Conservation (phyloP, 352 stramenopile species). For the Pythium vanterpoolii region DNA sequence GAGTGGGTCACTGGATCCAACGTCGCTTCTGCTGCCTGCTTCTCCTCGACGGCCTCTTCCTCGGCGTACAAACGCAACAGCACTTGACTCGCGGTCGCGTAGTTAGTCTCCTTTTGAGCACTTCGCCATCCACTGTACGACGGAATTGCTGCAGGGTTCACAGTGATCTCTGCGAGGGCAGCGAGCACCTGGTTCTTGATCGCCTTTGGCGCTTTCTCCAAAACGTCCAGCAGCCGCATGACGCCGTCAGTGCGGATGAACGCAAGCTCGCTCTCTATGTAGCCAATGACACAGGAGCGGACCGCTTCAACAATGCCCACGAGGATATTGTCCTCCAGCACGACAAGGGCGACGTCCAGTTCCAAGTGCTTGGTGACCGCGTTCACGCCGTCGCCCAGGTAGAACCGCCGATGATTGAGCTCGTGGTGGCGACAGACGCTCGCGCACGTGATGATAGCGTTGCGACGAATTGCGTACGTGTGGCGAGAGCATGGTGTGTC, state of each 20-base stretch:
- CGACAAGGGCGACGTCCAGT: slow-evolving; percentile 44
- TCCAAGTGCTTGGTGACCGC: slow-evolving; percentile 39
- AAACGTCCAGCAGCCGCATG: slow-evolving; percentile 51
- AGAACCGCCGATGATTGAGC: slow-evolving; percentile 50
- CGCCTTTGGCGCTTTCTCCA: slow-evolving; percentile 46
- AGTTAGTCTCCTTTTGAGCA: slow-evolving; percentile 40
- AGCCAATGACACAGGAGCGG: slow-evolving; percentile 56
- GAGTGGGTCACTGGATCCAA: not conserved
- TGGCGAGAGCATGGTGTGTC: slow-evolving; percentile 38
- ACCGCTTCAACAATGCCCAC: slow-evolving; percentile 62
- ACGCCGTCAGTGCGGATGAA: slow-evolving; percentile 68
- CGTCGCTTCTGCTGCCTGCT: slow-evolving; percentile 1
- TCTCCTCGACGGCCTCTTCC: slow-evolving; percentile 48
- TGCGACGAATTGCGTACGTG: slow-evolving; percentile 62
- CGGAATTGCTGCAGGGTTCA: slow-evolving; percentile 65
- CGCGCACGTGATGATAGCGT: slow-evolving; percentile 54
- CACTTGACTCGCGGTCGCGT: slow-evolving; percentile 53
- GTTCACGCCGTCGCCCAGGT: slow-evolving; percentile 40
- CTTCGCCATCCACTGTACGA: slow-evolving; percentile 63
- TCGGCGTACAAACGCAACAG: slow-evolving; percentile 63
- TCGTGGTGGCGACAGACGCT: slow-evolving; percentile 54
- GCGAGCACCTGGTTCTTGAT: slow-evolving; percentile 62
- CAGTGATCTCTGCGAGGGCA: slow-evolving; percentile 60
- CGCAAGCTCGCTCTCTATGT: slow-evolving; percentile 42
- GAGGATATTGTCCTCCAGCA: slow-evolving; percentile 71